Conservation (phyloP, 257 asterid genomes). For the Catharanthus roseus region DNA sequence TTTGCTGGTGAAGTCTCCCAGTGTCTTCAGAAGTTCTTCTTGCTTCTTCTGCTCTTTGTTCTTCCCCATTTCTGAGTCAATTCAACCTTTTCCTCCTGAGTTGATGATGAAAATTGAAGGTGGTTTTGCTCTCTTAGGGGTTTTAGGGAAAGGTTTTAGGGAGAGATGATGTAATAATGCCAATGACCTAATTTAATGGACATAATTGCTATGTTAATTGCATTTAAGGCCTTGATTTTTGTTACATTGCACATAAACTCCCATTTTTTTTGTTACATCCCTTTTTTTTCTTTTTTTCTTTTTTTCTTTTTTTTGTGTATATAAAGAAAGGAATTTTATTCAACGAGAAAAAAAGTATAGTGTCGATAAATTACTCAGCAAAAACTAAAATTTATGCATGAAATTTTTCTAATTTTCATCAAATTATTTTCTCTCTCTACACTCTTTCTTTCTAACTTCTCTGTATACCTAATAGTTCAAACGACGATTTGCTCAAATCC, state of each 20-base stretch:
- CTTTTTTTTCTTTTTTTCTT: too few relatives aligned
- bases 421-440: too few relatives aligned
- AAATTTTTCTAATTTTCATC: too few relatives aligned
- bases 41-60: slow-evolving; percentile 36
- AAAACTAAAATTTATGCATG: too few relatives aligned
- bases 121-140: neutral
- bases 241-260: neutral
- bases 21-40: slow-evolving; percentile 59
- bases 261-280: too few relatives aligned
- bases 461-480: too few relatives aligned
- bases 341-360: too few relatives aligned
- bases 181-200: neutral
- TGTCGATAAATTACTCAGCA: too few relatives aligned
- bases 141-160: neutral
- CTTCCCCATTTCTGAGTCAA: slow-evolving; percentile 33
- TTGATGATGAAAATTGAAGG: neutral
- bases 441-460: too few relatives aligned
- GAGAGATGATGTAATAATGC: neutral
- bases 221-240: neutral
- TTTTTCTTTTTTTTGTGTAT: too few relatives aligned
- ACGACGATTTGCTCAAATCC: too few relatives aligned
- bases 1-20: slow-evolving; percentile 73
- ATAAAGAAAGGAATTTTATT: too few relatives aligned
- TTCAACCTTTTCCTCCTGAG: neutral
- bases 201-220: neutral